Base-by-base conservation (phyloP, 148 eudicot genomes). In the Rhododendron williamsianum region DNA sequence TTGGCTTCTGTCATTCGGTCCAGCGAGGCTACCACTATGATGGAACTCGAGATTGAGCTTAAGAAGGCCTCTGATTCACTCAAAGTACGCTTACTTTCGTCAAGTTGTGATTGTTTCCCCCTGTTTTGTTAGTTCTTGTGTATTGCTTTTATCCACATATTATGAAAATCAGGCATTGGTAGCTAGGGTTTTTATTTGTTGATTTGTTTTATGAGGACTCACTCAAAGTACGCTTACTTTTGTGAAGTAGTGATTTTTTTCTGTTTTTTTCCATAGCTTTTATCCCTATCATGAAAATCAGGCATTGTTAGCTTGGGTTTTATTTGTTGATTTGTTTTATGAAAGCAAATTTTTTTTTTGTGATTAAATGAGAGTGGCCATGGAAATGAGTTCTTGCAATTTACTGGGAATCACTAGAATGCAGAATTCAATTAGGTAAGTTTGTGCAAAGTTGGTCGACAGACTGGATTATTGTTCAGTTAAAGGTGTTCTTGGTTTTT, bases 11-110 rank as follows among this genome's bases (percentile, higher is more conserved):
- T 93, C 13, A 96, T 96, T 84, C 85, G 97, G 81, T 90, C 91
- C 25, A 95, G 99, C 60, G 89, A 89, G 74, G 99, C 98, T 33
- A 91, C 93, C 21, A 96, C 99, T 16, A 95, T 96, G 95, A 94
- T 95, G 97, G 98, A 96, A 88, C 97, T 96, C 58, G 96, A 95
- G 83, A 93, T 94, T 89, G 99, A 94, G 91, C 98, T 96, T 69
- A 95, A 95, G 85, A 93, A 93, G 85, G 97, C 99, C 25, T 90
- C 99, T 4, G 98, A 95, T 87, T 92, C 96, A 49, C 96, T 96
- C 82, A 96, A 96, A 91, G 99, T 91, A 84, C 33, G 90, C 58
- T 4, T 25, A 12, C 38, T 71, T 12, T 71, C 33, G 76, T 13
- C 38, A 33, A 71, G 76, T 71, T 33, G 19, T 9, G 16, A 60